Evolutionary conservation across 2,329 filamentous ascomycete genomes (phyloP).

Genomic region (Fusarium clavum): DNA sequence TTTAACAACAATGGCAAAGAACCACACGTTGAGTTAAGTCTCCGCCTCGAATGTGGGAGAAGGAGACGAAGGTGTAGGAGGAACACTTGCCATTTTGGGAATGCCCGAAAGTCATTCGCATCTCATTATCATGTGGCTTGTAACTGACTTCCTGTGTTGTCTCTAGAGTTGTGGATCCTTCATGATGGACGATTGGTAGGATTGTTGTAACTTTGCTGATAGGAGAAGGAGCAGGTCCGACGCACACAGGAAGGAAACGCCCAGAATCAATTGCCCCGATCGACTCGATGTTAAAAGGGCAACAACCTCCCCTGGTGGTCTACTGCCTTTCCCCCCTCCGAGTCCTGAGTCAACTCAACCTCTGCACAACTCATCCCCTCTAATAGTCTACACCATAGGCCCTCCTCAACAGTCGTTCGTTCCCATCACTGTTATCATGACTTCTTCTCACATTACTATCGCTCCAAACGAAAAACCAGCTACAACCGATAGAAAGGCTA

Average conservation of each 20-base stretch:
- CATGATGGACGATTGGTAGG: background rate
- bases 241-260: background rate
- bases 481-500: background rate
- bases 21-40: background rate
- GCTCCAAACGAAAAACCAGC: background rate
- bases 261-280: background rate
- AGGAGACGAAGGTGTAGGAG: background rate
- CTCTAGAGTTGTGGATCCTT: background rate
- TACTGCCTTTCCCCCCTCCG: background rate
- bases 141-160: background rate
- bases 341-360: background rate
- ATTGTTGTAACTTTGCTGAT: background rate
- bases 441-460: background rate
- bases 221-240: background rate
- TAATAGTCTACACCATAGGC: background rate
- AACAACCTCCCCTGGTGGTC: background rate
- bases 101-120: background rate
- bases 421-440: constrained; percentile 3
- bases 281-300: background rate
- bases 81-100: background rate
- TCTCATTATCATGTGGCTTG: background rate
- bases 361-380: background rate
- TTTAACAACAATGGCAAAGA: background rate
- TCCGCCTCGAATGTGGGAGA: background rate
- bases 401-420: background rate